Evolutionary conservation across 345 rosid genomes (phyloP), one percentile per base, ranked within the genome.

Genomic region (Boechera stricta): DNA sequence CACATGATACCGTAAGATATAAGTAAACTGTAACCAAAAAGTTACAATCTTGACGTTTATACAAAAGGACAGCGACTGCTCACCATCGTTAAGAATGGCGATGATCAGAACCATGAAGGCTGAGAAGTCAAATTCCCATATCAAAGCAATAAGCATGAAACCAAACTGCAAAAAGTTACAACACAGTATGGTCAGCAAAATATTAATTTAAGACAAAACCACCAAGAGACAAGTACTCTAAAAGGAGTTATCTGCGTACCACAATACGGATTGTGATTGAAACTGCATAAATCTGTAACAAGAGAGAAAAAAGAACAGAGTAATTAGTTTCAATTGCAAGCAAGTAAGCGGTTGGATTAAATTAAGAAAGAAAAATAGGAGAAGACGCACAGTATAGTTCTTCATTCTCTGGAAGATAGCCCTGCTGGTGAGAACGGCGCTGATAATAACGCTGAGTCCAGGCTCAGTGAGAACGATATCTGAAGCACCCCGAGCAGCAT

Each of bases 401-500:
- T 94, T 94, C 98, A 94, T 94, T 78, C 97, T 94, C 75, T 94
- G 98, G 86, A 94, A 94, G 59, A 94, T 94, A 48, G 98, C 97
- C 78, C 97, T 82, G 84, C 97, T 90, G 84, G 98, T 94, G 66
- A 94, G 89, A 79, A 94, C 97, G 4, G 98, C 98, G 77, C 97
- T 90, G 33, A 94, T 88, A 56, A 94, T 94, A 32, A 94, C 98
- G 60, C 98, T 94, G 62, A 94, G 84, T 51, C 98, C 98, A 57
- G 97, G 98, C 81, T 94, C 98, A 48, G 98, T 94, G 45, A 94
- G 98, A 63, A 94, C 98, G 62, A 94, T 94, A 72, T 94, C 98
- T 15, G 98, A 94, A 67, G 98, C 98, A 69, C 98, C 29, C 32
- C 97, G 84, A 74, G 98, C 98, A 54, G 98, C 98, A 83, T 94